A percentile compares a stretch with the other conserved stretches of the same genome.
These are phyloP conservation scores for Xylaria hypoxylon DNA, from an alignment of 2,329 filamentous ascomycete genomes.

Conservation along the genomic window DNA sequence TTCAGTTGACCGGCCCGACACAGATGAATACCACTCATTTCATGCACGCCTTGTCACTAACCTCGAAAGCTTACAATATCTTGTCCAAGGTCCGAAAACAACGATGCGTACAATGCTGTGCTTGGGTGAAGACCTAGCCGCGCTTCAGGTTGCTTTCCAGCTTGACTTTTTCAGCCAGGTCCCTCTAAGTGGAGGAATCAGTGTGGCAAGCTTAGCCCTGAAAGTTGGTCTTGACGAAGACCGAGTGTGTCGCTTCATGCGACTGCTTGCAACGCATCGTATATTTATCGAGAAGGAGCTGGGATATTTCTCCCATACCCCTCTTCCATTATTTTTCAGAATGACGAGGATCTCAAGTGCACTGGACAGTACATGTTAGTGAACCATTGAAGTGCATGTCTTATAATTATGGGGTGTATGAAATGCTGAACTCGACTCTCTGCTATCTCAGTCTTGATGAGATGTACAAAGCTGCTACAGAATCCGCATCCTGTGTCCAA, in stretches of 20 bases:
- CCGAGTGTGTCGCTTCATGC: constrained; percentile 40
- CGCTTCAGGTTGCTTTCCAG: constrained; percentile 38
- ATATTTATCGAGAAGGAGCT: constrained; percentile 43
- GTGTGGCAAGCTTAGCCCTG: constrained; percentile 38
- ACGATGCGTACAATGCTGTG: not conserved
- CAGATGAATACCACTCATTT: constrained; percentile 16
- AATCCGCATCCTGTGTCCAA: constrained; percentile 35
- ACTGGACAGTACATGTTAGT: too few species aligned
- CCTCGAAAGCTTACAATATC: constrained; percentile 16
- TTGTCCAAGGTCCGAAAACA: constrained; percentile 17
- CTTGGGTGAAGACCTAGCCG: constrained; percentile 17
- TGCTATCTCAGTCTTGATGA: constrained; percentile 41
- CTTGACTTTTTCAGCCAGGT: constrained; percentile 47
- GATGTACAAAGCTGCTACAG: constrained; percentile 46
- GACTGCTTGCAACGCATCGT: constrained; percentile 42
- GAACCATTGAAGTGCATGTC: constrained; percentile 33
- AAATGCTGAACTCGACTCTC: too few species aligned
- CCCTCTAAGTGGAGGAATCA: constrained; percentile 37
- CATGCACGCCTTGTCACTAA: not conserved
- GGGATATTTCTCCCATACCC: constrained; percentile 40
- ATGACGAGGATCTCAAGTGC: constrained; percentile 13
- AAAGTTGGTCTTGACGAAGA: constrained; percentile 43
- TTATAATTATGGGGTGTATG: too few species aligned
- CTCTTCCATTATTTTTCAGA: constrained; percentile 30
- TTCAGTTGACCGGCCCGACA: not conserved